phyloP scores from a whole-genome alignment of 495 filamentous ascomycete species.

The Venustampulla echinocandica region DNA sequence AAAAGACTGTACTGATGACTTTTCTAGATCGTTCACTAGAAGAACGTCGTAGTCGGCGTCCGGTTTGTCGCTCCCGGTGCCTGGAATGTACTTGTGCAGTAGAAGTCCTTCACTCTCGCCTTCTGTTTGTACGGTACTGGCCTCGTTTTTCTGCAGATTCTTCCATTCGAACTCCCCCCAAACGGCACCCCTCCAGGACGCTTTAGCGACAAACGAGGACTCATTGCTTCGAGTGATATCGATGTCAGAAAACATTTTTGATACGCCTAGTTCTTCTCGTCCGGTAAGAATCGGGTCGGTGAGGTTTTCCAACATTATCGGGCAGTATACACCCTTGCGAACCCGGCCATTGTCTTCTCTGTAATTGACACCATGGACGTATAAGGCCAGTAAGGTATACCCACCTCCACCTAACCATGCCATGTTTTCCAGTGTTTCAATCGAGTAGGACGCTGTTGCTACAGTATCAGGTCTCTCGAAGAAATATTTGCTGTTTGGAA shows the following conservation, averaged over 20 bases:
- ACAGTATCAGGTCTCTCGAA: constrained; percentile 42
- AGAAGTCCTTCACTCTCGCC: constrained; percentile 16
- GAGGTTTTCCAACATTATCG: constrained; percentile 45
- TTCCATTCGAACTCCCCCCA: neutral
- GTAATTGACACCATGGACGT: constrained; percentile 51
- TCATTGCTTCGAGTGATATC: constrained; percentile 31
- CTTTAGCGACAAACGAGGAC: neutral
- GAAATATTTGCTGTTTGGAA: constrained; percentile 33
- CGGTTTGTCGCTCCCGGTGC: constrained; percentile 10
- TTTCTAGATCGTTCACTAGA: constrained; percentile 26
- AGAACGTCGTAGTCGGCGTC: constrained; percentile 14
- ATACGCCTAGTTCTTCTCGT: constrained; percentile 49
- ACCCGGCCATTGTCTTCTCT: constrained; percentile 38
- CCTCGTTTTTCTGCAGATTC: no score
- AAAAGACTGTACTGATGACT: constrained; percentile 23
- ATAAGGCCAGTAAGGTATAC: constrained; percentile 47
- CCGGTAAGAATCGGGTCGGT: constrained; percentile 45
- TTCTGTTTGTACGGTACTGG: constrained; percentile 24
- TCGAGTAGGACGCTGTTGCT: constrained; percentile 40
- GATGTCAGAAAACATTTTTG: constrained; percentile 43
- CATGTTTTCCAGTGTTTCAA: constrained; percentile 41
- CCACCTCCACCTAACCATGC: constrained; percentile 47
- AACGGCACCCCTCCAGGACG: neutral
- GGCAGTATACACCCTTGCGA: constrained; percentile 42
- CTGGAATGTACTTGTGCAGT: constrained; percentile 12